phyloP scores from a whole-genome alignment of 2,329 filamentous ascomycete species.

The Hypoxylon sp. region DNA sequence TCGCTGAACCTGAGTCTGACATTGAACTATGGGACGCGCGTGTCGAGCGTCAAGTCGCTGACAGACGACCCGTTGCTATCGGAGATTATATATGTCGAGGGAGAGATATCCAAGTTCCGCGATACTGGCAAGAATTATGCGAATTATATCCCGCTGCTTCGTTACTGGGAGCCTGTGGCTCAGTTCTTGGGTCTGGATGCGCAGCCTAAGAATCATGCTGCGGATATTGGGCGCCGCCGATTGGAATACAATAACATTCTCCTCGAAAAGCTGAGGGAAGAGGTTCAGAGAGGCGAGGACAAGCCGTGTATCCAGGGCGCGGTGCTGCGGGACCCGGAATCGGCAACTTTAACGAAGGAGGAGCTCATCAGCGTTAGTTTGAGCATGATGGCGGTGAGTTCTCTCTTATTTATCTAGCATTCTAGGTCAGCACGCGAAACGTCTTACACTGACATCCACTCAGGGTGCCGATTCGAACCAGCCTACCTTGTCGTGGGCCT shows the following conservation, averaged over 20 bases:
- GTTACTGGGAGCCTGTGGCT: constrained; percentile 67
- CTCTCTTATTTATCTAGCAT: neutral
- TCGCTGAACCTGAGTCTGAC: constrained; percentile 75
- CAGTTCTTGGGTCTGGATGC: constrained; percentile 46
- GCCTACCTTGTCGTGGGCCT: constrained; percentile 49
- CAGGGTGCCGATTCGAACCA: constrained; percentile 52
- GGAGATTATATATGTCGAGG: constrained; percentile 73
- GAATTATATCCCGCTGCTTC: constrained; percentile 73
- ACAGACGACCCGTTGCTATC: constrained; percentile 64
- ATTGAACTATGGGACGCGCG: constrained; percentile 74
- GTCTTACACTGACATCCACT: constrained; percentile 2
- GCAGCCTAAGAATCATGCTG: constrained; percentile 57
- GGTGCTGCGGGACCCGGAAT: constrained; percentile 76
- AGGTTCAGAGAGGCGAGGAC: constrained; percentile 72
- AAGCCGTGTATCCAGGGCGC: constrained; percentile 77
- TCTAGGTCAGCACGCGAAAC: neutral
- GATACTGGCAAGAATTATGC: constrained; percentile 76
- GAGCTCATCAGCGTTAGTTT: constrained; percentile 77
- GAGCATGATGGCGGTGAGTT: constrained; percentile 65
- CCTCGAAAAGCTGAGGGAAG: constrained; percentile 69
- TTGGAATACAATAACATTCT: constrained; percentile 72
- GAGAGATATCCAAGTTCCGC: constrained; percentile 73
- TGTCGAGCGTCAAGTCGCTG: constrained; percentile 38
- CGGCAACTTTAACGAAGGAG: constrained; percentile 72
- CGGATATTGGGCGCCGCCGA: constrained; percentile 67